Conservation (phyloP, 768 basidiomycete species). For the Mycena venus region DNA sequence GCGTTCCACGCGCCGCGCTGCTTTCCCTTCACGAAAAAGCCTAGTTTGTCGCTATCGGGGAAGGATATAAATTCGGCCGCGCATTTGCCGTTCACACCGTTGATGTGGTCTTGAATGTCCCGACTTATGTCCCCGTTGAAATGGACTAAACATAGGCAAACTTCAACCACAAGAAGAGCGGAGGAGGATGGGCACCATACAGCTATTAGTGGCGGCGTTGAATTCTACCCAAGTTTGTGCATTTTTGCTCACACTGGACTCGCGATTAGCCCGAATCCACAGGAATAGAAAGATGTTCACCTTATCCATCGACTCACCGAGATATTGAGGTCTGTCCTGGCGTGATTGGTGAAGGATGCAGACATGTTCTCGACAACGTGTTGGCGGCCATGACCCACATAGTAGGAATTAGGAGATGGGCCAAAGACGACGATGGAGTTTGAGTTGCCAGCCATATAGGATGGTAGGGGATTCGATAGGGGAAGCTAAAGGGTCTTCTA, state of each 20-base stretch:
- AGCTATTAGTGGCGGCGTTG: no score
- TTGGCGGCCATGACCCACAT: conserved; percentile 14
- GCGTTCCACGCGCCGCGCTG: background rate
- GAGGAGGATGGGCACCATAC: no score
- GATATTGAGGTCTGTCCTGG: conserved; percentile 6
- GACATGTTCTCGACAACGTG: conserved; percentile 19
- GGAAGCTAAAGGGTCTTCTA: no score
- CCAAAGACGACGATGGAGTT: conserved; percentile 16
- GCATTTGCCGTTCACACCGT: conserved; percentile 19
- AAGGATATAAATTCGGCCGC: conserved; percentile 13
- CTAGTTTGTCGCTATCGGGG: conserved; percentile 4
- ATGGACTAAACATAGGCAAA: background rate
- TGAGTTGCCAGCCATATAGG: background rate
- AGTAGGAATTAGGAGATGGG: conserved; percentile 2
- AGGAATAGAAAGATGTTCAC: background rate
- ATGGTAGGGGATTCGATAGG: no score
- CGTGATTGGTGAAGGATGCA: conserved; percentile 11
- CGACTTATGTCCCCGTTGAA: conserved; percentile 10
- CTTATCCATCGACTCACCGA: conserved; percentile 6
- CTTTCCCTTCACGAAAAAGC: background rate
- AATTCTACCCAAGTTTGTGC: no score
- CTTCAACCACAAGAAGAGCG: no score
- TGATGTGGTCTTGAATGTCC: conserved; percentile 10
- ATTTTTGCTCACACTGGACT: no score
- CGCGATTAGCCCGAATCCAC: no score